Evolutionary conservation across 1,139 yeast species (phyloP), one percentile per base, ranked within the genome.

Genomic region (Yamadazyma epiphylla): DNA sequence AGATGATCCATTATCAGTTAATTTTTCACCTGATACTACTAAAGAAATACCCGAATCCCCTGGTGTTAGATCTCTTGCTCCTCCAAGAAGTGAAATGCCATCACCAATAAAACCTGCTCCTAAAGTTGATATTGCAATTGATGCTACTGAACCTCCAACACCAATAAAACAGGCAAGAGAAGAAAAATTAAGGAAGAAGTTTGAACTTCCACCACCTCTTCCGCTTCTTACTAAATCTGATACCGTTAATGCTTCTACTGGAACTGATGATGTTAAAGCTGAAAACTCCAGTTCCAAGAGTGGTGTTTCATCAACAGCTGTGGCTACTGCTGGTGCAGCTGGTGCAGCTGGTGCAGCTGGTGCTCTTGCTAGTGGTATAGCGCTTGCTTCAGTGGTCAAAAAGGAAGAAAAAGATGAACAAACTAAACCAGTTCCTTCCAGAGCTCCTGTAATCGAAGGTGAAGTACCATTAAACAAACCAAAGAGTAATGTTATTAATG

Each of bases 1-100:
- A n/a, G n/a, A n/a, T n/a, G 33, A 35, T 13, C 24, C 27, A n/a
- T 30, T 45, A 19, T 39, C 37, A 20, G 39, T 42, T 5, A 33
- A 43, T 25, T 34, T 45, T 15, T 46, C 48, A 4, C 48, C 50
- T 10, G 37, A 36, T 22, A 32, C 52, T 5, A 35, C 44, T 8
- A 41, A 38, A 31, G 42, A 42, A 15, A 38, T 46, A 26, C 39
- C 38, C 19, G 58, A 53, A 25, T 45, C 46, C 4, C 49, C 55
- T 14, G 48, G 46, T 23, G 36, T 37, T 23, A 45, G 35, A 15
- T 42, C 52, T 5, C 42, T 51, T 28, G 58, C 55, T 3, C 58
- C 58, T 7, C 49, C 50, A 15, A 46, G 46, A 33, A 41, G 37
- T 14, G 48, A 37, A 22, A n/a, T n/a, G n/a, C 38, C 32, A 11